These are phyloP conservation scores for Euphorbia tirucalli DNA, from an alignment of 345 rosid species.

Conservation along the genomic window DNA sequence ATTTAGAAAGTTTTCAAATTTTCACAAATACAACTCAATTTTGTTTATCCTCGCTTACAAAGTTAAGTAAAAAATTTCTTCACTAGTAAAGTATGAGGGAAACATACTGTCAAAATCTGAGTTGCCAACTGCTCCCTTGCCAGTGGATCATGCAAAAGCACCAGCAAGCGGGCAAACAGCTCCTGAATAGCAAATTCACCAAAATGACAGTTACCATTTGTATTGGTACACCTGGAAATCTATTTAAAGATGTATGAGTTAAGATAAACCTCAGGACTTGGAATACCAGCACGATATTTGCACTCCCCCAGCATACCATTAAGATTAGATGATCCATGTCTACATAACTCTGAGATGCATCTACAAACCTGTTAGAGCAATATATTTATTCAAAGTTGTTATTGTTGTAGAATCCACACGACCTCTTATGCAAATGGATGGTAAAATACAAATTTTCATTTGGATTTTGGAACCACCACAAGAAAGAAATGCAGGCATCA, in stretches of 20 bases:
- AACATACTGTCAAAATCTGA: slow-evolving; percentile 83
- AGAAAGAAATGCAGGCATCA: not conserved
- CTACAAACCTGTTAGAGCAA: slow-evolving; percentile 73
- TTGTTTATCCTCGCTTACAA: not conserved
- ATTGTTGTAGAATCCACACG: not conserved
- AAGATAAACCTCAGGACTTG: slow-evolving; percentile 70
- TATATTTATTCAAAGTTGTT: slow-evolving; percentile 15
- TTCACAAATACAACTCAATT: not conserved
- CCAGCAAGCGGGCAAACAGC: slow-evolving; percentile 88
- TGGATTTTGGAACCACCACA: slow-evolving; percentile 14
- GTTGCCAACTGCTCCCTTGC: slow-evolving; percentile 83
- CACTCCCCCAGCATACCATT: slow-evolving; percentile 70
- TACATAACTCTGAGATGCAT: slow-evolving; percentile 88
- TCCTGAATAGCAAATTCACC: slow-evolving; percentile 50
- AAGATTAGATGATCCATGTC: slow-evolving; percentile 54
- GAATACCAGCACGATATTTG: slow-evolving; percentile 79
- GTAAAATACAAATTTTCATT: slow-evolving; percentile 3
- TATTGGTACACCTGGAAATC: slow-evolving; percentile 12
- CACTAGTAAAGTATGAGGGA: slow-evolving; percentile 3
- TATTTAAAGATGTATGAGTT: slow-evolving; percentile 17
- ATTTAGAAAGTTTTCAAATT: not conserved
- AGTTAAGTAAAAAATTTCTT: not conserved
- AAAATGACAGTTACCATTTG: slow-evolving; percentile 14
- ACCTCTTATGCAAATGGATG: not conserved
- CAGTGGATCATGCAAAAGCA: slow-evolving; percentile 92